Evolutionary conservation across 2,329 filamentous ascomycete genomes (phyloP).

Genomic region (Samsoniella hepiali): DNA sequence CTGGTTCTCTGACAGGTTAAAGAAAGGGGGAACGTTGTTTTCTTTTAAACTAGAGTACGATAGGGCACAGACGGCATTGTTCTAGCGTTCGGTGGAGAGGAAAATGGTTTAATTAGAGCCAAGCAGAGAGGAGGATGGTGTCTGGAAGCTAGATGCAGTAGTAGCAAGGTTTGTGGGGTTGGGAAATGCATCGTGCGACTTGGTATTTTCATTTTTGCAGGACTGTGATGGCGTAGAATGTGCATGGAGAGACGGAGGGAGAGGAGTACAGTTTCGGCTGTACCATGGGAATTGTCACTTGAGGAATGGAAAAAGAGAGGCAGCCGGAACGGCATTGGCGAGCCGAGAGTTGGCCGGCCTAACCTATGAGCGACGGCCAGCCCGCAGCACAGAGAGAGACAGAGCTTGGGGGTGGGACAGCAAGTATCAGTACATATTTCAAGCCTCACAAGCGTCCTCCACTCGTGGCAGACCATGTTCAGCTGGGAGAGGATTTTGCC

Average conservation of each 20-base stretch:
- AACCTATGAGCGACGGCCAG: no score
- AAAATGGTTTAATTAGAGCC: constrained; percentile 2
- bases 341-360: neutral
- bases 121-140: neutral
- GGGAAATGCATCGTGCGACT: neutral
- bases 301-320: neutral
- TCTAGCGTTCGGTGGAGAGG: neutral
- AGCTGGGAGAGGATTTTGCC: neutral
- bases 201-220: neutral
- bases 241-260: no score
- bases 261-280: neutral
- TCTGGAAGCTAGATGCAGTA: no score
- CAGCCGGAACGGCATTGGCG: neutral
- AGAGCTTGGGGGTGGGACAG: neutral
- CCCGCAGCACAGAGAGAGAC: neutral
- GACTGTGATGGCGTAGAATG: no score
- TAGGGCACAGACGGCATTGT: neutral
- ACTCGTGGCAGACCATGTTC: neutral
- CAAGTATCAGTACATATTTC: neutral
- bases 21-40: neutral
- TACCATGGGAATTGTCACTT: neutral
- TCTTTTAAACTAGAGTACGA: no score
- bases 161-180: neutral
- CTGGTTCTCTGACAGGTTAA: neutral
- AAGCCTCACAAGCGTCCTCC: neutral